These are phyloP conservation scores for Penicillium waksmanii DNA, from an alignment of 495 filamentous ascomycete species.

Conservation along the genomic window DNA sequence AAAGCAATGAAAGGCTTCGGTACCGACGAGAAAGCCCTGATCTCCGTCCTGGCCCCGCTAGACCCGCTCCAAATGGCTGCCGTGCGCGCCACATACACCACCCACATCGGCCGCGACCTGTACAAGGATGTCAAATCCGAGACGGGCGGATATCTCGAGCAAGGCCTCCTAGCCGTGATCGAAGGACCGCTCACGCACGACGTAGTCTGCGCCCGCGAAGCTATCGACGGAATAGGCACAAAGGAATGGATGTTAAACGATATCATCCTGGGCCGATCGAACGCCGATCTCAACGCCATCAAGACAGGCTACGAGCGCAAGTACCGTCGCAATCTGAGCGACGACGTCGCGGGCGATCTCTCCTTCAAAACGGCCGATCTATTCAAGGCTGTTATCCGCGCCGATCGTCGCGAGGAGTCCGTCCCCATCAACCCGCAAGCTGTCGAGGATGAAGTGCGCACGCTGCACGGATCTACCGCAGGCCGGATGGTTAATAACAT, in stretches of 20 bases:
- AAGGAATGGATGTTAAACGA: constrained; percentile 87
- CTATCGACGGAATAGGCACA: constrained; percentile 79
- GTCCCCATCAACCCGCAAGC: constrained; percentile 68
- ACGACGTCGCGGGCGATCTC: constrained; percentile 74
- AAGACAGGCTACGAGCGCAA: constrained; percentile 71
- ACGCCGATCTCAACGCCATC: constrained; percentile 83
- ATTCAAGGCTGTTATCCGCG: constrained; percentile 77
- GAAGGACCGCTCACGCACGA: constrained; percentile 79
- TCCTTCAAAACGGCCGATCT: constrained; percentile 82
- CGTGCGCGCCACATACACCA: constrained; percentile 66
- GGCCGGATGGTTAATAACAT: constrained; percentile 73
- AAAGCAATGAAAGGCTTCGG: constrained; percentile 91
- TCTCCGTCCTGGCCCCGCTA: constrained; percentile 64
- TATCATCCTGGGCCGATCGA: constrained; percentile 77
- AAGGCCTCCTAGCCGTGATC: constrained; percentile 68
- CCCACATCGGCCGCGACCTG: constrained; percentile 65
- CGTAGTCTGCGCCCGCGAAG: constrained; percentile 62
- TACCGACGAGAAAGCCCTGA: constrained; percentile 78
- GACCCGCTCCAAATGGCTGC: constrained; percentile 74
- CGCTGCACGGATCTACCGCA: constrained; percentile 74
- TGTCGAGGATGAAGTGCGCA: constrained; percentile 70
- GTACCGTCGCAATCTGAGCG: constrained; percentile 63
- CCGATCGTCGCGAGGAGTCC: constrained; percentile 72
- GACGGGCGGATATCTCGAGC: constrained; percentile 71
- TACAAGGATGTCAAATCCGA: constrained; percentile 76